phyloP scores from a whole-genome alignment of 208 protist species.

The Trypanosoma vivax region DNA sequence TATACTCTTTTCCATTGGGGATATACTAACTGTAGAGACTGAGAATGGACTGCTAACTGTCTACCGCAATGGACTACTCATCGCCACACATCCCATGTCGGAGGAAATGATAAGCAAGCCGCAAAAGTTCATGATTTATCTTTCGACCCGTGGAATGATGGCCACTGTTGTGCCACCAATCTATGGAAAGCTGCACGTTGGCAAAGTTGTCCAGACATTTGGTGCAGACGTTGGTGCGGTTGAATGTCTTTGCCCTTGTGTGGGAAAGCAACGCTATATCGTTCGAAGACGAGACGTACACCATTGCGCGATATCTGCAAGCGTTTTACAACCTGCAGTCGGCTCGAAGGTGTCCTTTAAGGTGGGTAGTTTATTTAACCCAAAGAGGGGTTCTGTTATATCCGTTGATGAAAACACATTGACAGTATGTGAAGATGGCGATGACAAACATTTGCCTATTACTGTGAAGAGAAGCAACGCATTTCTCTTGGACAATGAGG shows the following conservation, averaged over 20 bases:
- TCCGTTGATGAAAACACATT: constrained; percentile 26
- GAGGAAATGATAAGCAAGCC: background rate
- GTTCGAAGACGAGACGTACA: constrained; percentile 66
- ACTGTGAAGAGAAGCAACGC: constrained; percentile 42
- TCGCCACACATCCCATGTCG: constrained; percentile 13
- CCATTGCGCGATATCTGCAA: constrained; percentile 61
- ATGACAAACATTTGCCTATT: constrained; percentile 47
- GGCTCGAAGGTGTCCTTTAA: constrained; percentile 57
- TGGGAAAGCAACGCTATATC: constrained; percentile 22
- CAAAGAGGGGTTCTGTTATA: constrained; percentile 51
- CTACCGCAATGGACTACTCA: constrained; percentile 40
- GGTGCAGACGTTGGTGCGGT: constrained; percentile 68
- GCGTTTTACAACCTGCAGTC: constrained; percentile 21
- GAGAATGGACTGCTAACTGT: constrained; percentile 24
- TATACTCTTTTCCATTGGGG: constrained; percentile 70
- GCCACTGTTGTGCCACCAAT: constrained; percentile 65
- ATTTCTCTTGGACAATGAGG: constrained; percentile 77
- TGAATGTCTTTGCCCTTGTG: constrained; percentile 28
- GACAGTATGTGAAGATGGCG: constrained; percentile 53
- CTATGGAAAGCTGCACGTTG: constrained; percentile 65
- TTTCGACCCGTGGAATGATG: constrained; percentile 60
- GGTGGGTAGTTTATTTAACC: constrained; percentile 38
- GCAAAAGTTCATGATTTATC: constrained; percentile 57
- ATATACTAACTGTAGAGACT: constrained; percentile 61
- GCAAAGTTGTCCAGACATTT: constrained; percentile 44